These are phyloP conservation scores for Neurospora discreta DNA, from an alignment of 495 filamentous ascomycete species.

Conservation along the genomic window DNA sequence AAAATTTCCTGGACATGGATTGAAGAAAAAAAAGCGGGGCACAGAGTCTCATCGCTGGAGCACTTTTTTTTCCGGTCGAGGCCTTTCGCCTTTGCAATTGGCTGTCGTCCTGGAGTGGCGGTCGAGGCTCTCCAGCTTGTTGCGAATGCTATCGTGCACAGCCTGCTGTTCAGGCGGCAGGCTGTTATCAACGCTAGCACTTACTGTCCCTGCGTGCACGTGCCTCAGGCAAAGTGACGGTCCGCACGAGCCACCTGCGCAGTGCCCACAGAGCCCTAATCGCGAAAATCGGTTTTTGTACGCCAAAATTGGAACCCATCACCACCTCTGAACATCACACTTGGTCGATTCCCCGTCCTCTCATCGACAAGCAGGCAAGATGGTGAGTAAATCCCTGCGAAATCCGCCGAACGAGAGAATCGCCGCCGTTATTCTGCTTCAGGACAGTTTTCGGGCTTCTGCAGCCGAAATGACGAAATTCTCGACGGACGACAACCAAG, in stretches of 20 bases:
- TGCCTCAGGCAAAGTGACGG: constrained; percentile 12
- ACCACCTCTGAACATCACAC: constrained; percentile 19
- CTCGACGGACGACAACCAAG: not conserved
- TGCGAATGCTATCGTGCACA: not conserved
- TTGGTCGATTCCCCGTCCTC: constrained; percentile 22
- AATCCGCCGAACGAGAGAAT: not conserved
- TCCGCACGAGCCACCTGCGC: constrained; percentile 18
- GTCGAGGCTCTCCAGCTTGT: not conserved
- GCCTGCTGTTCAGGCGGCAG: not conserved
- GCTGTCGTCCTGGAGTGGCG: not conserved
- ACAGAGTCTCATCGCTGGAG: not conserved
- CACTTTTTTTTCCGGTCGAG: constrained; percentile 11
- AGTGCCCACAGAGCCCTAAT: constrained; percentile 27
- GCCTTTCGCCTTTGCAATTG: constrained; percentile 1
- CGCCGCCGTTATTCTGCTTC: not conserved
- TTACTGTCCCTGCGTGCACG: not conserved
- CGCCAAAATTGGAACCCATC: constrained; percentile 24
- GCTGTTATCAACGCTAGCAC: constrained; percentile 10
- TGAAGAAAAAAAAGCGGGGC: constrained; percentile 19
- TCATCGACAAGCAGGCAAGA: constrained; percentile 29
- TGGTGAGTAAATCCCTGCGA: constrained; percentile 22
- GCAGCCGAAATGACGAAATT: not conserved
- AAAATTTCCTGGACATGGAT: constrained; percentile 21
- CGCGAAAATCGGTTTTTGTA: constrained; percentile 24
- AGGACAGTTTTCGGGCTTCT: not conserved